phyloP scores from a whole-genome alignment of 495 filamentous ascomycete species.

The Cenococcum geophilum region DNA sequence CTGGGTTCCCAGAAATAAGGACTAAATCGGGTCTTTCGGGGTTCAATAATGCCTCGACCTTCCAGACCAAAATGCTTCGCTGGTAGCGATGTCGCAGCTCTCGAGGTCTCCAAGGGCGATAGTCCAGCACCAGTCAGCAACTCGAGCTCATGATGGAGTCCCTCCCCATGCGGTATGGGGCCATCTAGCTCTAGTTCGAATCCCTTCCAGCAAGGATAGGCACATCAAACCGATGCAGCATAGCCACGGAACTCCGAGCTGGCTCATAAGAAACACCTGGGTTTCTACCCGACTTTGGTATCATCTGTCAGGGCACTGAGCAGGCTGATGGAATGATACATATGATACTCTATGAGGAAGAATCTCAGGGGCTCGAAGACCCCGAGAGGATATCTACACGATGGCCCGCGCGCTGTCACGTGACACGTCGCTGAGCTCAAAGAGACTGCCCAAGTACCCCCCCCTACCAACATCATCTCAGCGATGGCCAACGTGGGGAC shows the following conservation, averaged over 20 bases:
- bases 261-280: slow-evolving; percentile 29
- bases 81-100: slow-evolving; percentile 34
- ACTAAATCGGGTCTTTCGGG: slow-evolving; percentile 42
- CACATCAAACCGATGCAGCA: slow-evolving; percentile 32
- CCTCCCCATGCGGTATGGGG: slow-evolving; percentile 28
- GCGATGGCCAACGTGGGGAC: slow-evolving; percentile 38
- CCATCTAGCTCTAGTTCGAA: slow-evolving; percentile 27
- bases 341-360: too few species aligned
- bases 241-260: slow-evolving; percentile 30
- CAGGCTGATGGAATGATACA: too few species aligned
- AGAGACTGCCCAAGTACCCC: too few species aligned
- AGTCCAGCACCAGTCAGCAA: slow-evolving; percentile 28
- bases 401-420: too few species aligned
- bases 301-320: too few species aligned
- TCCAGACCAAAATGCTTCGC: slow-evolving; percentile 37
- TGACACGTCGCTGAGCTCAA: too few species aligned
- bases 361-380: too few species aligned
- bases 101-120: slow-evolving; percentile 35
- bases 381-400: too few species aligned
- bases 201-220: slow-evolving; percentile 39
- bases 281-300: slow-evolving; percentile 23
- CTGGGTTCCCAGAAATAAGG: slow-evolving; percentile 39
- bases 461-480: too few species aligned
- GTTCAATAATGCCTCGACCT: slow-evolving; percentile 38
- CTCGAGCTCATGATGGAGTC: slow-evolving; percentile 32